phyloP scores from a whole-genome alignment of 345 rosid genomes.

The Sonneratia caseolaris region DNA sequence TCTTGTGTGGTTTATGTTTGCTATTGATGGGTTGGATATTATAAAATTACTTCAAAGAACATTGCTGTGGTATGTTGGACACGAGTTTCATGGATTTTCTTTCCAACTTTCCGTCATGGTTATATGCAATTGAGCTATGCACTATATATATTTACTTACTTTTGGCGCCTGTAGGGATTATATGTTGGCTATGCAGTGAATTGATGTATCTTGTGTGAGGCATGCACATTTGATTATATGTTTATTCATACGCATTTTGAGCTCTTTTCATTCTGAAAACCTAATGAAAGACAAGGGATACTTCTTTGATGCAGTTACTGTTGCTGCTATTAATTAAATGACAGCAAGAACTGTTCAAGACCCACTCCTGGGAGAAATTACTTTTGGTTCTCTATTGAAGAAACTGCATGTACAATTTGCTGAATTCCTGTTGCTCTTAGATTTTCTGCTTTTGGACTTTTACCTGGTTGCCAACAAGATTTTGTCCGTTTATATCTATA shows the following conservation, averaged over 20 bases:
- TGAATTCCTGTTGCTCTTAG: neutral
- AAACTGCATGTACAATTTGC: slow-evolving; percentile 61
- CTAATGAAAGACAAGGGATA: neutral
- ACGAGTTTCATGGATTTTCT: neutral
- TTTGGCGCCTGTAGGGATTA: neutral
- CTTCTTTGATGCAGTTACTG: slow-evolving; percentile 18
- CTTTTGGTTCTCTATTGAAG: slow-evolving; percentile 74
- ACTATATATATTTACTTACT: too few species aligned
- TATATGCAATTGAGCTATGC: neutral
- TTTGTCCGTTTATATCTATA: neutral
- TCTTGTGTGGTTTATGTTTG: neutral
- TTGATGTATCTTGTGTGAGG: neutral
- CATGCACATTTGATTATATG: neutral
- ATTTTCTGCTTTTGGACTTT: neutral
- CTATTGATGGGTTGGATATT: neutral
- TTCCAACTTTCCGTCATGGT: neutral
- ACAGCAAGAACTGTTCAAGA: slow-evolving; percentile 54
- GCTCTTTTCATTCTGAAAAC: too few species aligned
- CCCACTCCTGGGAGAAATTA: slow-evolving; percentile 73
- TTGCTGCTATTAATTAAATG: slow-evolving; percentile 35
- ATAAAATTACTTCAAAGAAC: too few species aligned
- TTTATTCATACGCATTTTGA: neutral
- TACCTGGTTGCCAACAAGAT: neutral
- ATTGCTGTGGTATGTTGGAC: too few species aligned
- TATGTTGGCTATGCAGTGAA: neutral